phyloP scores from a whole-genome alignment of 2,329 filamentous ascomycete genomes.

The Neurospora sp. region DNA sequence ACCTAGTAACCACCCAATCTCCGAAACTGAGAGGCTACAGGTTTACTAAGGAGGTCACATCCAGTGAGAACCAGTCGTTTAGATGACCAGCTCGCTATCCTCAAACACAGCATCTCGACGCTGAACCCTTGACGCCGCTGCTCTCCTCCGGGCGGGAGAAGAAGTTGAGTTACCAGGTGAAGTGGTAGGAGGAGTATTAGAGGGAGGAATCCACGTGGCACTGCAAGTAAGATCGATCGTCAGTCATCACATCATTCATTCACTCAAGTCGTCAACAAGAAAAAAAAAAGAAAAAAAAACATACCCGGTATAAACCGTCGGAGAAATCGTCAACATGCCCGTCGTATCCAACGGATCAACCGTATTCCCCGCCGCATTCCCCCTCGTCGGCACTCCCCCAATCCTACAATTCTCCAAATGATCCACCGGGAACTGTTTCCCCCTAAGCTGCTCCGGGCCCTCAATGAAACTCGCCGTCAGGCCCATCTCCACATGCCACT shows the following conservation, averaged over 20 bases:
- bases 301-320: constrained; percentile 40
- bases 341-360: constrained; percentile 41
- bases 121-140: neutral
- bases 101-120: neutral
- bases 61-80: neutral
- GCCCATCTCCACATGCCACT: constrained; percentile 52
- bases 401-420: constrained; percentile 40
- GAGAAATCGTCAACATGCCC: constrained; percentile 37
- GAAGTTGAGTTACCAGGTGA: neutral
- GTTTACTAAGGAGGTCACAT: neutral
- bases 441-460: constrained; percentile 45
- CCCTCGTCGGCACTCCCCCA: constrained; percentile 36
- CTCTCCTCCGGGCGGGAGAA: neutral
- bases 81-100: neutral
- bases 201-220: neutral
- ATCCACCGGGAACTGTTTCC: constrained; percentile 45
- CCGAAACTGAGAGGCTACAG: neutral
- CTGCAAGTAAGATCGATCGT: neutral
- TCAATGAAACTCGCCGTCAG: constrained; percentile 46
- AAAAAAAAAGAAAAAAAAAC: constrained; percentile 10
- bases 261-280: neutral
- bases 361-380: constrained; percentile 61
- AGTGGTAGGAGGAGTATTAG: neutral
- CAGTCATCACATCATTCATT: neutral
- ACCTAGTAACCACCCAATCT: neutral